Conservation (phyloP, 169 alveolate genomes). For the Plasmodium gonderi region DNA sequence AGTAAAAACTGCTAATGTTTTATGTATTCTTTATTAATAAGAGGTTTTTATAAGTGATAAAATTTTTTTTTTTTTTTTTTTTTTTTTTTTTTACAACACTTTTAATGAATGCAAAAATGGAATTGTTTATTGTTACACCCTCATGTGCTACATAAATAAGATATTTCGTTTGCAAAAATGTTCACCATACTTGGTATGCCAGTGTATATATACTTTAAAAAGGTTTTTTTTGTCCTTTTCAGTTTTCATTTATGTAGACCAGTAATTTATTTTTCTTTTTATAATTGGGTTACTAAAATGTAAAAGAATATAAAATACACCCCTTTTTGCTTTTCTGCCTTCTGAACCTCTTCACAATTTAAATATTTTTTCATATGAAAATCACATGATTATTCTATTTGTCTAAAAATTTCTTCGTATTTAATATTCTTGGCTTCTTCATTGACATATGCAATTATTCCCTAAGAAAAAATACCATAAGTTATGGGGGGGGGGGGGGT, state of each 20-base stretch:
- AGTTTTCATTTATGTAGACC: no score
- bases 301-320: no score
- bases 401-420: conserved; percentile 53
- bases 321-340: not conserved
- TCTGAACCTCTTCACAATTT: not conserved
- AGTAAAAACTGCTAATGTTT: not conserved
- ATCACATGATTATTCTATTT: not conserved
- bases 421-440: not conserved
- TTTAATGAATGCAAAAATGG: not conserved
- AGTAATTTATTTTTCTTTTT: no score
- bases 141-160: not conserved
- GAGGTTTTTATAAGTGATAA: no score
- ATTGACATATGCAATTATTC: conserved; percentile 61
- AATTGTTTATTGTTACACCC: not conserved
- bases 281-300: no score
- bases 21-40: no score
- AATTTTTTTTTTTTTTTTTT: not conserved
- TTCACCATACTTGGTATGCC: not conserved
- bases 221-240: not conserved
- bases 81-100: not conserved
- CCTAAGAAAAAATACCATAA: conserved; percentile 48
- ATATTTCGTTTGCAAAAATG: not conserved
- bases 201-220: not conserved
- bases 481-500: no score
- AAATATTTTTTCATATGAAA: no score